Evolutionary conservation across 768 basidiomycete species (phyloP), one percentile per base, ranked within the genome.

Genomic region (Lactarius trivialis): DNA sequence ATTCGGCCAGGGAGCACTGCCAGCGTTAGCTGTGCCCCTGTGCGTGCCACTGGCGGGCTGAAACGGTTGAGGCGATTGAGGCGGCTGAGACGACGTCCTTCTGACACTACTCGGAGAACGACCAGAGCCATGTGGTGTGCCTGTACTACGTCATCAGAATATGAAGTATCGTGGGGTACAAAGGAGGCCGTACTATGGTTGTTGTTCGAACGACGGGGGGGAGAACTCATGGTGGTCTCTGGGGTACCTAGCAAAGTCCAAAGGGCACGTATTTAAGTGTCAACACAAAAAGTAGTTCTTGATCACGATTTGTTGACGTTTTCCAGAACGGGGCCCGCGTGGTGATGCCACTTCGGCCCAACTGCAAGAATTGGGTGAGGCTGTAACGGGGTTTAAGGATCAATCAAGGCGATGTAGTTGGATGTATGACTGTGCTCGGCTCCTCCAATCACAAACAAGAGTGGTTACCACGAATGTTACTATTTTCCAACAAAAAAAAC

Each of bases 301-400:
- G 57, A 55, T 37, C n/a, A 48, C 45, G 57, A 49, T 36, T 6
- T 15, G 33, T 15, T 51, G n/a, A 17, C 8, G n/a, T 21, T 30
- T 7, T n/a, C 6, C 32, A 51, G 56, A 36, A 28, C 14, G 52
- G 41, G 4, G 33, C 33, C 58, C 58, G 45, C 53, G 58, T 60
- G 54, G 26, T 51, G 17, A 48, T 30, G 54, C 53, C 6, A 63
- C 52, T 54, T 49, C 4, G 8, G 7, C 61, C 57, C 33, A 39
- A 49, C 32, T 45, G 30, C 4, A 37, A 55, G 61, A 48, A 63
- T 58, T 59, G 34, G 61, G 61, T 12, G 63, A 55, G 63, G 63
- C 63, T 26, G 58, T 45, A 53, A 37, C 15, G 51, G 51, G 39
- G 37, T 33, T 36, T 54, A 54, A 50, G 51, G 4, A 43, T 48